Evolutionary conservation across 768 basidiomycete genomes (phyloP).

Genomic region (Boletus tylopilopsis): DNA sequence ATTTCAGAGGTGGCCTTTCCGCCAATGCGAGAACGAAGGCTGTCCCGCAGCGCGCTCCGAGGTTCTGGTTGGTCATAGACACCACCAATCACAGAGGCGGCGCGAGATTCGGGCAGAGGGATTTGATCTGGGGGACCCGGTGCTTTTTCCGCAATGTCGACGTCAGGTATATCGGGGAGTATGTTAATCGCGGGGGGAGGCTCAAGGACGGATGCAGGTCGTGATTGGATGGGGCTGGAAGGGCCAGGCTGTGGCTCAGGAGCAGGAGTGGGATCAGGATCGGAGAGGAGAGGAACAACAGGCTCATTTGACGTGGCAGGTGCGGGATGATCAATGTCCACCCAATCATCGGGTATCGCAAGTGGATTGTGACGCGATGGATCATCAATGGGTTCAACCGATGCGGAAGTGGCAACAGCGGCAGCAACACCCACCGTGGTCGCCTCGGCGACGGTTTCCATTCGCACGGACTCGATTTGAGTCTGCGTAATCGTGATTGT

Average conservation of each 20-base stretch:
- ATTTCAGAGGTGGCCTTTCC: conserved; percentile 25
- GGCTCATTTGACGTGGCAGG: conserved; percentile 7
- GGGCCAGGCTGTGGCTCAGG: conserved; percentile 1
- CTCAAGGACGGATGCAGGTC: conserved; percentile 11
- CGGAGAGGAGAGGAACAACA: neutral
- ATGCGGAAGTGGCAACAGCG: neutral
- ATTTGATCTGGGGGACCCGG: conserved; percentile 19
- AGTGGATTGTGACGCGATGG: conserved; percentile 18
- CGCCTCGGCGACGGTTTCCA: neutral
- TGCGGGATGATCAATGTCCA: conserved; percentile 17
- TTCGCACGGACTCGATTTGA: conserved; percentile 3
- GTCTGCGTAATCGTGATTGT: conserved; percentile 10
- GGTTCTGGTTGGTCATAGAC: conserved; percentile 22
- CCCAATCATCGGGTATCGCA: conserved; percentile 30
- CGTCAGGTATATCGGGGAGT: conserved; percentile 19
- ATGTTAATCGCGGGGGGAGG: conserved; percentile 10
- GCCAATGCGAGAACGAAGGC: conserved; percentile 9
- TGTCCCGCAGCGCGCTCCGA: conserved; percentile 10
- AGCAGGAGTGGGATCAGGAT: conserved; percentile 1
- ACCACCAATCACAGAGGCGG: conserved; percentile 28
- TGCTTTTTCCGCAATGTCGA: conserved; percentile 1
- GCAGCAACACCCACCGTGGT: neutral
- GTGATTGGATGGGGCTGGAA: conserved; percentile 4
- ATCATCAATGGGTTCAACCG: conserved; percentile 7
- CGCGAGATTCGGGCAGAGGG: conserved; percentile 29